phyloP scores from a whole-genome alignment of 352 stramenopile species.

The Halophytophthora batemanensis region DNA sequence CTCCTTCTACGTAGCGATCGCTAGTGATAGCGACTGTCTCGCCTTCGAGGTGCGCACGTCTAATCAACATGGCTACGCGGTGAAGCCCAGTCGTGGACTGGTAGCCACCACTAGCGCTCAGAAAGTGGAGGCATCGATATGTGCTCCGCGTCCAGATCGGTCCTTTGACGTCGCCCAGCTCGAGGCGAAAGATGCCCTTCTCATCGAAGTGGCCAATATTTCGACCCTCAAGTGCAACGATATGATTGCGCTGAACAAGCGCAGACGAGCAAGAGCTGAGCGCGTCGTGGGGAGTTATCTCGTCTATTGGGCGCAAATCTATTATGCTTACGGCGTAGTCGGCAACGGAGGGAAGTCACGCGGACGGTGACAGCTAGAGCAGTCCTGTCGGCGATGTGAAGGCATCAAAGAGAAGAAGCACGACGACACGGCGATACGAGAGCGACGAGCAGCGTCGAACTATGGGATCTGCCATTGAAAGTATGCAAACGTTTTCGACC shows the following conservation, averaged over 20 bases:
- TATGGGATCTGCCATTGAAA: slow-evolving; percentile 13
- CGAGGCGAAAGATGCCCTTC: too few relatives aligned
- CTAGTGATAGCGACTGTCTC: too few relatives aligned
- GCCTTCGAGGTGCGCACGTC: too few relatives aligned
- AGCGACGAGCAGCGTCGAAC: slow-evolving; percentile 10
- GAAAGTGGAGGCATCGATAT: slow-evolving; percentile 53
- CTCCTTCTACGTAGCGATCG: too few relatives aligned
- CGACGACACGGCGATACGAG: background rate
- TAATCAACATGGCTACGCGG: too few relatives aligned
- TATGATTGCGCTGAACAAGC: slow-evolving; percentile 40
- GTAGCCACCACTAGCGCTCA: too few relatives aligned
- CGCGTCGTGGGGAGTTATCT: slow-evolving; percentile 41
- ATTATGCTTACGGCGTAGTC: slow-evolving; percentile 37
- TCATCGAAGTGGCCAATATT: too few relatives aligned
- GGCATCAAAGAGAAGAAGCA: slow-evolving; percentile 5
- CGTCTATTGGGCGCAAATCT: slow-evolving; percentile 25
- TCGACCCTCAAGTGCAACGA: too few relatives aligned
- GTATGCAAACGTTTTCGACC: slow-evolving; percentile 15
- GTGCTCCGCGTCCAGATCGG: slow-evolving; percentile 26
- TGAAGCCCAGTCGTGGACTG: too few relatives aligned
- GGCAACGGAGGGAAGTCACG: slow-evolving; percentile 17
- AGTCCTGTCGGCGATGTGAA: slow-evolving; percentile 11
- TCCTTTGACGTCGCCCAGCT: slow-evolving; percentile 31
- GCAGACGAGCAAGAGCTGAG: slow-evolving; percentile 29
- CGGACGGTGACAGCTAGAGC: slow-evolving; percentile 15